Evolutionary conservation across 2,329 filamentous ascomycete species (phyloP).

Genomic region (Epichloe amarillans): DNA sequence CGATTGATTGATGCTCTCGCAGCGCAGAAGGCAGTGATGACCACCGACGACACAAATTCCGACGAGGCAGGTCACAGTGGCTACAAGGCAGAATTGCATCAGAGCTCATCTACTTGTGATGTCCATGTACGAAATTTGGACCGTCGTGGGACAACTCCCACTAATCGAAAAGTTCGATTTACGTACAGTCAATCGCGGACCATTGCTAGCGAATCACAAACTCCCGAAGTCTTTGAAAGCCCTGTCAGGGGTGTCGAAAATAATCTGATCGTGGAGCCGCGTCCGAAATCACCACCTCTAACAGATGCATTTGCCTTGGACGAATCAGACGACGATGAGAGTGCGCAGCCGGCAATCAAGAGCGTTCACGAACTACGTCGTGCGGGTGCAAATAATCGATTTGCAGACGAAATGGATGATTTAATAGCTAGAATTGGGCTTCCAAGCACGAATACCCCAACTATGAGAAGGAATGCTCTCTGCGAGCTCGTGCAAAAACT

Average conservation of each 20-base stretch:
- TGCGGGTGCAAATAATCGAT: constrained; percentile 52
- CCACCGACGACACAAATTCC: not conserved
- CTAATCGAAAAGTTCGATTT: constrained; percentile 19
- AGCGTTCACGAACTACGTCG: constrained; percentile 54
- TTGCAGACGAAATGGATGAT: constrained; percentile 53
- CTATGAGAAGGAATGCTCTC: constrained; percentile 43
- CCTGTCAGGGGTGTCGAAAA: constrained; percentile 4
- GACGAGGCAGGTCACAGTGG: constrained; percentile 1
- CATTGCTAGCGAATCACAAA: constrained; percentile 15
- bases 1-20: constrained; percentile 10
- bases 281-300: constrained; percentile 11
- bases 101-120: constrained; percentile 5
- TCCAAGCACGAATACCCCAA: constrained; percentile 31
- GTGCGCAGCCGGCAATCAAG: constrained; percentile 37
- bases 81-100: not conserved
- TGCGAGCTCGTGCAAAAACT: constrained; percentile 47
- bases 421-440: constrained; percentile 45
- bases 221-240: constrained; percentile 12
- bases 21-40: constrained; percentile 3
- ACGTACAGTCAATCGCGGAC: constrained; percentile 23
- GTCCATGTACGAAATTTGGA: constrained; percentile 12
- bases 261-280: constrained; percentile 10
- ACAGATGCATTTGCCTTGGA: constrained; percentile 14
- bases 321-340: constrained; percentile 25
- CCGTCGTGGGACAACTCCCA: constrained; percentile 13